Evolutionary conservation across 257 asterid species (phyloP), one percentile per base, ranked within the genome.

Genomic region (Anisodus tanguticus): DNA sequence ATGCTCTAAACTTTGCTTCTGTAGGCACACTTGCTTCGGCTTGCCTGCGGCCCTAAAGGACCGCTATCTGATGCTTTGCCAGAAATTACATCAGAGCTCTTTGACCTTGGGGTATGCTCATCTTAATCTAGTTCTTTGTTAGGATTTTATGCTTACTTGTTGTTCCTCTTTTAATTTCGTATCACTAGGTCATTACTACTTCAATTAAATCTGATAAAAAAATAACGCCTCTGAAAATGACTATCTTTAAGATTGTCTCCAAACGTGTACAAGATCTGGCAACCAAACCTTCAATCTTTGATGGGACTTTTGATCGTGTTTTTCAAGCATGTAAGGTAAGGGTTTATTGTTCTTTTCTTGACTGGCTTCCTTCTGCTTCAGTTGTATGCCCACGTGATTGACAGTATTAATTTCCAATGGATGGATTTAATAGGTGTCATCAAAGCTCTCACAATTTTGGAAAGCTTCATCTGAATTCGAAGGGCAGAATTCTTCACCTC

Each of bases 1-100:
- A 82, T 69, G 63, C 84, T 71, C 83, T 87, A 80, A 85, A 69
- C 81, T 85, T 62, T 87, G 64, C 76, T 85, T 85, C 85, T 54
- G 68, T 80, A 96, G 99, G 99, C 93, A 77, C 98, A 96, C 91
- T 87, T 96, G 92, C 97, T 96, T 84, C 98, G 98, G 80, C 90
- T 96, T 85, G 95, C 93, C 85, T 95, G 99, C 81, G 83, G 94
- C 82, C 90, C 98, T 62, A 89, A 90, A 90, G 98, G 98, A 85
- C 94, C 94, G 57, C 90, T 93, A 69, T 91, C 92, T 86, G 93
- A 93, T 92, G 88, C 95, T 84, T 88, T 96, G 92, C 94, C 94
- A 54, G 97, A 93, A 86, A 89, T 96, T 86, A 87, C 95, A 85
- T 90, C 97, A 66, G 99, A 96, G 91, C 95, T 96, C 85, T 87